Base-by-base conservation (phyloP, 2,329 filamentous ascomycete species). In the Arachnomyces sp. region DNA sequence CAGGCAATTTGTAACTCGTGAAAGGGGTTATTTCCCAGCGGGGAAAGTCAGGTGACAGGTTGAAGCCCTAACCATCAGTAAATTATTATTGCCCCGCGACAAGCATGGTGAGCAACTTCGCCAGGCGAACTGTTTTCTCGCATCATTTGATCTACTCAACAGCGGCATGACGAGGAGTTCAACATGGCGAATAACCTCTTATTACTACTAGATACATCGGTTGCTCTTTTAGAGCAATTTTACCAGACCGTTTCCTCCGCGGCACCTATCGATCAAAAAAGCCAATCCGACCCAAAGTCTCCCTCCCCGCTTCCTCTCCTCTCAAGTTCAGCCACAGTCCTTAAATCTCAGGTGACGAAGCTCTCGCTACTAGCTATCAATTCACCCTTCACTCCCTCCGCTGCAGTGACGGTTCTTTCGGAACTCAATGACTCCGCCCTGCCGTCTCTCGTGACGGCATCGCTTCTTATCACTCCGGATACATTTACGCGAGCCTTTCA, bases 291-390 rank as follows among this genome's bases (percentile, higher is more conserved):
- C 13, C 48, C 36, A 38, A 46, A 36, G 9, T 33, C 44, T 28
- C 60, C 62, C 29, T 61, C 66, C 39, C 60, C 64, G n/a, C 73
- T 95, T 16, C 66, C 78, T 11, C 73, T 90, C 43, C 78, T 89
- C 28, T 75, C 77, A 52, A 82, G 89, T 52, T 75, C 84, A 0
- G 77, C 86, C 1, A 76, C 73, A 17, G 72, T 93, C 4, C 77
- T 95, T 44, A 81, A 78, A 57, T 86, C 88, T 0, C 87, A 95
- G 57, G 77, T 82, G 2, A 95, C 88, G 4, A 95, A 94, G 47
- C 73, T 95, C 17, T 90, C 86, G 0, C 80, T 95, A 1, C 75
- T 96, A 9, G 77, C 92, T 1, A 84, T 93, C 54, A 95, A 86
- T 54, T 76, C 86, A 13, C 89, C 90, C 1, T 93, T 94, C 51